These are phyloP conservation scores for Eucalyptus lansdowneana DNA, from an alignment of 345 rosid genomes.

Conservation along the genomic window DNA sequence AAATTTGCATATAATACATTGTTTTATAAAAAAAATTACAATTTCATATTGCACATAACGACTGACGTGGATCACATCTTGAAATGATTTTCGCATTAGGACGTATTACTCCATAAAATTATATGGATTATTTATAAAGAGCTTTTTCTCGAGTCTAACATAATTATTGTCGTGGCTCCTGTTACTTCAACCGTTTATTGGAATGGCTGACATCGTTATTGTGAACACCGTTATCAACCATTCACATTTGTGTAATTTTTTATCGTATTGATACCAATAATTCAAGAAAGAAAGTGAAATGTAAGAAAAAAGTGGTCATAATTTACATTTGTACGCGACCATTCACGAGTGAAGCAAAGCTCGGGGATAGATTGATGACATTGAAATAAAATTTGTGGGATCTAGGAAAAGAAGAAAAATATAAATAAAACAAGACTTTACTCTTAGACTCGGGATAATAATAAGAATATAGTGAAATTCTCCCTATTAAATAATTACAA, in stretches of 20 bases:
- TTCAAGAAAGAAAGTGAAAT: not conserved
- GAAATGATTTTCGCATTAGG: too few species aligned
- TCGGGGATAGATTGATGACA: not conserved
- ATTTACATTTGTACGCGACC: too few species aligned
- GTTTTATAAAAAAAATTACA: fast-evolving
- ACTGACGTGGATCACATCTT: too few species aligned
- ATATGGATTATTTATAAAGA: too few species aligned
- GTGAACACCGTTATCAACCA: not conserved
- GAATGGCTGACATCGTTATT: fast-evolving
- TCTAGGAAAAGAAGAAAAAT: not conserved
- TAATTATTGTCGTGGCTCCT: fast-evolving
- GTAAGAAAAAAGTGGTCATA: not conserved
- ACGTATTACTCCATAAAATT: too few species aligned
- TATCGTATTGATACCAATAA: fast-evolving
- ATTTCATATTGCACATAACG: too few species aligned
- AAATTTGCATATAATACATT: too few species aligned
- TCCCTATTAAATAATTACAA: not conserved
- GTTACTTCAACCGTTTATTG: fast-evolving
- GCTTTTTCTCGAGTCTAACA: not conserved
- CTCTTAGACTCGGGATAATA: not conserved
- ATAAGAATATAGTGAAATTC: not conserved
- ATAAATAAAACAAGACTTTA: too few species aligned
- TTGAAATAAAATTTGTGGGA: not conserved
- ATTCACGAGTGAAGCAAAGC: too few species aligned
- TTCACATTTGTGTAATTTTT: not conserved